Base-by-base conservation (phyloP, 2,329 filamentous ascomycete species). In the Xylariales sp. region DNA sequence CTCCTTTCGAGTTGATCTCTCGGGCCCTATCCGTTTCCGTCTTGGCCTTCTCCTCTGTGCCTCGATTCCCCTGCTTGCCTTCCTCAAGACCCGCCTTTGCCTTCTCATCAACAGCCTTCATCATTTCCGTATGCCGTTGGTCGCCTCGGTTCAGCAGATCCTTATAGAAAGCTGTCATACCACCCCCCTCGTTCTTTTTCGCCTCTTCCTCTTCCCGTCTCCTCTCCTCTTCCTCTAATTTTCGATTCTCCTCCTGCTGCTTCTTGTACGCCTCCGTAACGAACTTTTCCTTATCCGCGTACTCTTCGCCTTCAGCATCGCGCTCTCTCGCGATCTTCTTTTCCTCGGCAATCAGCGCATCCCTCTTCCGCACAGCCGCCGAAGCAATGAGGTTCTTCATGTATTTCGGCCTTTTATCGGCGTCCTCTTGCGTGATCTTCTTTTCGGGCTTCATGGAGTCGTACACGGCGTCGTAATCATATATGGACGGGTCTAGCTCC, bases 381-480 rank as follows among this genome's bases (percentile, higher is more conserved):
- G 86, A 82, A 31, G 80, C 78, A 38, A 89, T 68, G 20, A 94
- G 67, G 43, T 76, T 83, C 51, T 74, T 76, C 80, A 93, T 90
- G 65, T 93, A 93, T 53, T 86, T 87, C 1, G 87, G 84, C 51
- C 80, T 80, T 29, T 80, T 71, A 54, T 83, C 76, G 2, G 68
- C 63, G 4, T 76, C 74, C 39, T 65, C 63, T 33, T 68, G 63
- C 3, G 70, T 70, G 2, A 65, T 65, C 44, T 74, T 74, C 51
- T 78, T 75, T 45, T 80, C 73, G 12, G 79, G 76, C 50, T 87
- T 84, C 29, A 91, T 70, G 1, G 83, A 84, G 52, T 91, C 86
- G 65, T 88, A 90, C 16, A 88, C 85, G 2, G 76, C 76, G 59
- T 94, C 88, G 66, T 93, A 94, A 64, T 93, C 87, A 69, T 90